Base-by-base conservation (phyloP, 2,329 filamentous ascomycete genomes). In the Didymella lethalis region DNA sequence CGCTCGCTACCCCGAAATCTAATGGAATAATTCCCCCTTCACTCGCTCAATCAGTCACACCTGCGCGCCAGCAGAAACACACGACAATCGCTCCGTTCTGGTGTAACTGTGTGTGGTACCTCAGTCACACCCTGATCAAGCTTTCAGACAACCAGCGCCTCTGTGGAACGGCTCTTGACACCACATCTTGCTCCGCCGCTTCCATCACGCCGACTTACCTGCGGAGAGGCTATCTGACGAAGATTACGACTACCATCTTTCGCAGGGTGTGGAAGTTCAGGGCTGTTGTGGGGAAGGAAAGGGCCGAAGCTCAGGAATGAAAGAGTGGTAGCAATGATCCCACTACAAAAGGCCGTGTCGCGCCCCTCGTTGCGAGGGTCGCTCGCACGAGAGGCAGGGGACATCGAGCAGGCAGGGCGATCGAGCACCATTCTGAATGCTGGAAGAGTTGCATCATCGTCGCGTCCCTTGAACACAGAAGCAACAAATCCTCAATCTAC, bases 351-450 rank as follows among this genome's bases (percentile, higher is more conserved):
- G 55, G 54, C 61, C 41, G 62, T 62, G 32, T 68, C 69, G 20
- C 59, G 59, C 51, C 43, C 62, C 32, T 62, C 64, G 50, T 61
- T 58, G 18, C 61, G 52, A 48, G 57, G 58, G 28, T 66, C 58
- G 18, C 48, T 40, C 10, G 41, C 44, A 23, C 61, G 59, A 41
- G 57, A 62, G 25, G 48, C 51, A 25, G 61, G 29, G 48, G 48
- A 65, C 5, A 46, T 53, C 25, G 64, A 68, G 54, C 70, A 75
- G 57, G 64, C 59, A 46, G 69, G 67, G 25, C 66, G 65, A 25
- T 66, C 69, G 7, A 54, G 53, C 10, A 58, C 63, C 8, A 68
- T 54, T 50, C 45, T 70, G 44, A 47, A 57, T 45, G 67, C 68
- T 8, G 72, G 70, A 51, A 63, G 57, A 41, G 68, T 62, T 20